A percentile compares a stretch with the other conserved stretches of the same genome.
These are phyloP conservation scores for Endogone sp. DNA, from an alignment of 192 early-diverging fungal species.

Conservation along the genomic window DNA sequence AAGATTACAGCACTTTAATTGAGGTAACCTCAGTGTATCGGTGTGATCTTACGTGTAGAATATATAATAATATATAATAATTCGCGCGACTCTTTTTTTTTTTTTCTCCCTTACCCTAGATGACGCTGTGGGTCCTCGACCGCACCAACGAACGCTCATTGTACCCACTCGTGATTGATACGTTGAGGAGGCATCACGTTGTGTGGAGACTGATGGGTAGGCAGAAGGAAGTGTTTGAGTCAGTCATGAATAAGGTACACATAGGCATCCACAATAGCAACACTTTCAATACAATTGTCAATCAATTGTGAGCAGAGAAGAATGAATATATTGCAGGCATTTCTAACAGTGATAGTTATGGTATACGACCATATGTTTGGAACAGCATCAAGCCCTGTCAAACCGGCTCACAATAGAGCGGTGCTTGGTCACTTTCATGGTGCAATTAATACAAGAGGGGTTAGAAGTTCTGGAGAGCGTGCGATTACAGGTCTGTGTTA, in stretches of 20 bases:
- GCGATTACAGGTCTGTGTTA: neutral
- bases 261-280: no score
- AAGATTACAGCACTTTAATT: conserved; percentile 44
- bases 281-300: no score
- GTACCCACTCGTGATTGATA: conserved; percentile 44
- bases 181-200: conserved; percentile 40
- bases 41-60: no score
- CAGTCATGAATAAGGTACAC: conserved; percentile 14
- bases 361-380: no score
- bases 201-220: conserved; percentile 46
- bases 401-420: conserved; percentile 18
- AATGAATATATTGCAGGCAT: no score
- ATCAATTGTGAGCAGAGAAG: no score
- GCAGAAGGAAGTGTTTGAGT: conserved; percentile 5
- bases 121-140: conserved; percentile 48
- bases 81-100: no score
- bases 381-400: conserved; percentile 16
- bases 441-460: conserved; percentile 31
- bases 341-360: no score
- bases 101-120: conserved; percentile 5
- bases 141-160: conserved; percentile 44
- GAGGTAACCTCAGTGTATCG: conserved; percentile 32
- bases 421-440: conserved; percentile 31
- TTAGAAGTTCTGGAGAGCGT: conserved; percentile 14
- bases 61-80: neutral